phyloP scores from a whole-genome alignment of 192 early-diverging fungal species.

The Umbelopsis isabellina region DNA sequence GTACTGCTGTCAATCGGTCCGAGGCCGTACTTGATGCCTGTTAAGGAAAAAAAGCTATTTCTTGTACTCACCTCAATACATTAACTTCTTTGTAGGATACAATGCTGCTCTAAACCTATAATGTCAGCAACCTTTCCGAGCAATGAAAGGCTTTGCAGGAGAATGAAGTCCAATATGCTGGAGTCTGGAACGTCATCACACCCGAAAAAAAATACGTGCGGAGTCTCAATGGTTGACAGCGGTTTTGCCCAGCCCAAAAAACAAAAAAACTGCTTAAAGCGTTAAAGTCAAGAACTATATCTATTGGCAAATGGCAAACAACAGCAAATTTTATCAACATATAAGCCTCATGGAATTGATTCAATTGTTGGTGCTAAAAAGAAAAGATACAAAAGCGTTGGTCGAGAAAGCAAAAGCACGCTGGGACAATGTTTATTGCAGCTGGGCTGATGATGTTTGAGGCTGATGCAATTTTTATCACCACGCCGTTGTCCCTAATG shows the following conservation, averaged over 20 bases:
- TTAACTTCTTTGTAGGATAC: neutral
- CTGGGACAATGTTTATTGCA: too few relatives aligned
- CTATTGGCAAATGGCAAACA: too few relatives aligned
- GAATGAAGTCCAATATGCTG: constrained; percentile 6
- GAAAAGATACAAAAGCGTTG: too few relatives aligned
- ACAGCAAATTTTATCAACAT: too few relatives aligned
- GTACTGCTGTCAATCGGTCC: constrained; percentile 14
- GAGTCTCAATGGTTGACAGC: neutral
- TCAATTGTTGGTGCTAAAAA: too few relatives aligned
- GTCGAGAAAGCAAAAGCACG: too few relatives aligned
- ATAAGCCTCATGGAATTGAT: too few relatives aligned
- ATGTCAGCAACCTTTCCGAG: constrained; percentile 11
- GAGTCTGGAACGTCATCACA: constrained; percentile 22
- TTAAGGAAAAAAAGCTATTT: neutral
- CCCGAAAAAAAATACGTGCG: constrained; percentile 7
- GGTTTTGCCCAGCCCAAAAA: too few relatives aligned
- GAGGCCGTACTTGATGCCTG: neutral
- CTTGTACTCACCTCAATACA: constrained; percentile 13
- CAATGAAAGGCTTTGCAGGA: constrained; percentile 14
- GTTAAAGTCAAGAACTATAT: too few relatives aligned
- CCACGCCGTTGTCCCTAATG: too few relatives aligned
- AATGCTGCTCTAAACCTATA: constrained; percentile 1
- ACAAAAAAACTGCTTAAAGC: neutral
- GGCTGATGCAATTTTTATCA: too few relatives aligned
- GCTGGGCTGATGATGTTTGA: too few relatives aligned